A percentile compares a stretch with the other conserved stretches of the same genome.
These are phyloP conservation scores for Roridomyces roridus DNA, from an alignment of 768 basidiomycete genomes.

Conservation along the genomic window DNA sequence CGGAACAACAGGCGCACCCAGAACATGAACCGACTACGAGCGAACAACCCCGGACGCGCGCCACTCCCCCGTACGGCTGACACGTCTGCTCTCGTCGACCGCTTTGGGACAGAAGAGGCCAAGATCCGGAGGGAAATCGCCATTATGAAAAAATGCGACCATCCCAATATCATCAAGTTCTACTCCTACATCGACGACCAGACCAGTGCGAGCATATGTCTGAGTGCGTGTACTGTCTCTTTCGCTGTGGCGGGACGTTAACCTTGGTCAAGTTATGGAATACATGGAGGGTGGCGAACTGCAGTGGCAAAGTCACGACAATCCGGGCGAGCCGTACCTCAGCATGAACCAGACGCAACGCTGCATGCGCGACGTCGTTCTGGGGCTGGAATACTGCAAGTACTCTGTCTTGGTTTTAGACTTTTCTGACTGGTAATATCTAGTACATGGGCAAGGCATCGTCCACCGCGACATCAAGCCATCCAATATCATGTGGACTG, in stretches of 20 bases:
- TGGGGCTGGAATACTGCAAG: slow-evolving; percentile 95
- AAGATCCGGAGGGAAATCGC: slow-evolving; percentile 95
- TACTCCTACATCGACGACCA: slow-evolving; percentile 96
- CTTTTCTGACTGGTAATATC: background rate
- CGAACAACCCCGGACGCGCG: slow-evolving; percentile 20
- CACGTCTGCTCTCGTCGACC: slow-evolving; percentile 64
- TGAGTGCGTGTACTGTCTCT: slow-evolving; percentile 65
- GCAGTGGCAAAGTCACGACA: slow-evolving; percentile 70
- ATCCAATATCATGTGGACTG: slow-evolving; percentile 92
- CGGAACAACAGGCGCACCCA: slow-evolving; percentile 25
- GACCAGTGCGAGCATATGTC: slow-evolving; percentile 86
- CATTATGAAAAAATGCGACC: slow-evolving; percentile 96
- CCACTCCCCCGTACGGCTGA: slow-evolving; percentile 9
- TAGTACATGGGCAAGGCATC: slow-evolving; percentile 97
- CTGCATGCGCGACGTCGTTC: slow-evolving; percentile 91
- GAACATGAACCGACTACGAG: slow-evolving; percentile 23
- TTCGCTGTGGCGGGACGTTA: slow-evolving; percentile 11
- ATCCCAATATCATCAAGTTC: slow-evolving; percentile 88
- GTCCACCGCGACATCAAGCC: slow-evolving; percentile 99
- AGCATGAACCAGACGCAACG: slow-evolving; percentile 82
- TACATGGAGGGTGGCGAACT: slow-evolving; percentile 96
- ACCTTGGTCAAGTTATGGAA: slow-evolving; percentile 78
- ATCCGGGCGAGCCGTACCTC: slow-evolving; percentile 66
- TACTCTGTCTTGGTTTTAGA: slow-evolving; percentile 29
- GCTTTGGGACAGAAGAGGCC: slow-evolving; percentile 73